A percentile compares a stretch with the other conserved stretches of the same genome.
Evolutionary conservation across 768 basidiomycete genomes (phyloP).

Genomic region (Postia placenta): DNA sequence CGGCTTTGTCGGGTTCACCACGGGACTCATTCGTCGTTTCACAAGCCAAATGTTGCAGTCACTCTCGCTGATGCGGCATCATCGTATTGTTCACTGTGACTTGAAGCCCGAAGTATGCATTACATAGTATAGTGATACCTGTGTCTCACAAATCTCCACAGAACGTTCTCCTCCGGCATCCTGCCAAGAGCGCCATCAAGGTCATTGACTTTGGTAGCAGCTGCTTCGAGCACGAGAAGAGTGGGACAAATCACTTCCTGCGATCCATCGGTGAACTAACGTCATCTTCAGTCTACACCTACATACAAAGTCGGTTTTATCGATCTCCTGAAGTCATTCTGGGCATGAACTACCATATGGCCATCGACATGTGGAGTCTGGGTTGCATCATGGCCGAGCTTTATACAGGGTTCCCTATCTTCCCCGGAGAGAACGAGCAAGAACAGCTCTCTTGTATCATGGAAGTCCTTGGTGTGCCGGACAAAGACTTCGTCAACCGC

Average conservation of each 20-base stretch:
- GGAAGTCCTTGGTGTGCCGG: slow-evolving; percentile 95
- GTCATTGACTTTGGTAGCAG: slow-evolving; percentile 99
- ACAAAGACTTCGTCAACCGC: slow-evolving; percentile 90
- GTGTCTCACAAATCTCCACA: slow-evolving; percentile 24
- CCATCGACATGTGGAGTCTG: slow-evolving; percentile 99
- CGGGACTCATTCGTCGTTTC: slow-evolving; percentile 90
- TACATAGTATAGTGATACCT: background rate
- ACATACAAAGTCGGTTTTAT: slow-evolving; percentile 99
- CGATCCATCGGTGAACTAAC: slow-evolving; percentile 4
- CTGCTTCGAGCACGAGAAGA: slow-evolving; percentile 98
- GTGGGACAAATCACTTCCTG: slow-evolving; percentile 38
- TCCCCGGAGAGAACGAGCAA: slow-evolving; percentile 98
- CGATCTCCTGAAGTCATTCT: slow-evolving; percentile 99
- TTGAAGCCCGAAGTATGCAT: slow-evolving; percentile 88
- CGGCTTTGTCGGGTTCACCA: slow-evolving; percentile 97
- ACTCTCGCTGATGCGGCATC: slow-evolving; percentile 89
- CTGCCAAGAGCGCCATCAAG: slow-evolving; percentile 93
- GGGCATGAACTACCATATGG: slow-evolving; percentile 99
- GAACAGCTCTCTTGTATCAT: slow-evolving; percentile 98
- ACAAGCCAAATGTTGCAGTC: slow-evolving; percentile 94
- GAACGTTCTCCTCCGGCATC: slow-evolving; percentile 94
- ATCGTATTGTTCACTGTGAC: slow-evolving; percentile 98
- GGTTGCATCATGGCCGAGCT: slow-evolving; percentile 97
- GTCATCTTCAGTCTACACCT: slow-evolving; percentile 79
- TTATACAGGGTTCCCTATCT: slow-evolving; percentile 96